Evolutionary conservation across 495 filamentous ascomycete genomes (phyloP).

Genomic region (Bacidia rubella): DNA sequence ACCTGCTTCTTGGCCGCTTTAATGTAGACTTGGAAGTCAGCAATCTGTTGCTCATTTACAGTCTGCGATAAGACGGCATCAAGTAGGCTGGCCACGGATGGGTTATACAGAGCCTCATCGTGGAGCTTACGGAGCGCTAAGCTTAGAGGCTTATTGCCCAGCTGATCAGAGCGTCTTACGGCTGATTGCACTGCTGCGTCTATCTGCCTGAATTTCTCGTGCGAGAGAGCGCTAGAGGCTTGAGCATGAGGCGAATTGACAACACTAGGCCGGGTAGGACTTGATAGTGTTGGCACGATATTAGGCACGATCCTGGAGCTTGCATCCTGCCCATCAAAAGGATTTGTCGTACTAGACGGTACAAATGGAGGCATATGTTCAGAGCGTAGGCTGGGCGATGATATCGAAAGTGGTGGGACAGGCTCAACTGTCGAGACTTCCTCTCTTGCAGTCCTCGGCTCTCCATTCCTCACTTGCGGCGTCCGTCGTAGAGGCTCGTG

Average conservation of each 20-base stretch:
- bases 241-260: not conserved
- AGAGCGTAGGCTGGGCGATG: not conserved
- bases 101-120: constrained; percentile 27
- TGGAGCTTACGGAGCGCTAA: constrained; percentile 28
- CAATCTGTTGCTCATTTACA: constrained; percentile 25
- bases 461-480: constrained; percentile 16
- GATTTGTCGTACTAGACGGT: not conserved
- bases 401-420: constrained; percentile 9
- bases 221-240: not conserved
- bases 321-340: not conserved
- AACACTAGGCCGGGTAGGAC: not conserved
- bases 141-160: constrained; percentile 26
- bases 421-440: constrained; percentile 21
- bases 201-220: not conserved
- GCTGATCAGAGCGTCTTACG: constrained; percentile 24
- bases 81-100: constrained; percentile 25
- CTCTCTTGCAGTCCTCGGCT: constrained; percentile 13
- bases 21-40: constrained; percentile 28
- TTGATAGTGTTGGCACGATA: not conserved
- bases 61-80: constrained; percentile 30
- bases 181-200: constrained; percentile 28
- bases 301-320: not conserved
- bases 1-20: constrained; percentile 24
- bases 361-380: not conserved
- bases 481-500: constrained; percentile 12